These are phyloP conservation scores for Chlamydomonas reinhardtii DNA, from an alignment of 163 green algal genomes.

Conservation along the genomic window DNA sequence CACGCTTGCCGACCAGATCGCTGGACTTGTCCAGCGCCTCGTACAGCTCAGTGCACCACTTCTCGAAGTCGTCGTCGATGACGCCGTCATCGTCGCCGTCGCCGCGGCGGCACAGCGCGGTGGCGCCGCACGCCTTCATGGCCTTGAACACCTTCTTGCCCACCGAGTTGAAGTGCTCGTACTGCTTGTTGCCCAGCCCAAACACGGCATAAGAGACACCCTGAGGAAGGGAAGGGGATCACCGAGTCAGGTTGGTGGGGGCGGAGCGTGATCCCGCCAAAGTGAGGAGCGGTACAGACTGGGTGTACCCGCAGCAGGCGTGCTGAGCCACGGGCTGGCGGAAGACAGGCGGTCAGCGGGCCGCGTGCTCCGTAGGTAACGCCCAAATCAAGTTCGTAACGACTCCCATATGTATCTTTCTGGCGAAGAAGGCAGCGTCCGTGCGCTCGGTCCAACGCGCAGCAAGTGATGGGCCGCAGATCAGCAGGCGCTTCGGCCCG, in stretches of 20 bases:
- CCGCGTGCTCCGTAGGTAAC: too few species aligned
- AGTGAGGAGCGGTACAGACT: too few species aligned
- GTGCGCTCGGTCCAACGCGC: too few species aligned
- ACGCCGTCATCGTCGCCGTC: constrained; percentile 89
- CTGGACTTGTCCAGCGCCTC: constrained; percentile 68
- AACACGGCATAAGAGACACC: constrained; percentile 91
- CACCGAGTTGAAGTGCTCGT: constrained; percentile 97
- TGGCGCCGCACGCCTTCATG: constrained; percentile 78
- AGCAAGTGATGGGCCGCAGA: too few species aligned
- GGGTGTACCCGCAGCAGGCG: too few species aligned
- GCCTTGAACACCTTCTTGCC: constrained; percentile 85
- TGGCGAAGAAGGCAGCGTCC: too few species aligned
- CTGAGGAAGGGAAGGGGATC: constrained; percentile 49
- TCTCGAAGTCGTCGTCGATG: constrained; percentile 96
- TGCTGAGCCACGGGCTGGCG: too few species aligned
- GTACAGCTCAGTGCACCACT: constrained; percentile 77
- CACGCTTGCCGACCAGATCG: constrained; percentile 66
- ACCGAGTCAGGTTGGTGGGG: not conserved
- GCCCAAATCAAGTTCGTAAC: too few species aligned
- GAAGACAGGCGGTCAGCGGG: too few species aligned
- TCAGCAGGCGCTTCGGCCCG: too few species aligned
- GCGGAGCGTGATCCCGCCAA: too few species aligned
- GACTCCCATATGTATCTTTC: too few species aligned
- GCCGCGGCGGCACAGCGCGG: constrained; percentile 60
- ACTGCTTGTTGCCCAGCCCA: constrained; percentile 97